Conservation (phyloP, 73 alveolate species). For the Tetrahymena malaccensis region DNA sequence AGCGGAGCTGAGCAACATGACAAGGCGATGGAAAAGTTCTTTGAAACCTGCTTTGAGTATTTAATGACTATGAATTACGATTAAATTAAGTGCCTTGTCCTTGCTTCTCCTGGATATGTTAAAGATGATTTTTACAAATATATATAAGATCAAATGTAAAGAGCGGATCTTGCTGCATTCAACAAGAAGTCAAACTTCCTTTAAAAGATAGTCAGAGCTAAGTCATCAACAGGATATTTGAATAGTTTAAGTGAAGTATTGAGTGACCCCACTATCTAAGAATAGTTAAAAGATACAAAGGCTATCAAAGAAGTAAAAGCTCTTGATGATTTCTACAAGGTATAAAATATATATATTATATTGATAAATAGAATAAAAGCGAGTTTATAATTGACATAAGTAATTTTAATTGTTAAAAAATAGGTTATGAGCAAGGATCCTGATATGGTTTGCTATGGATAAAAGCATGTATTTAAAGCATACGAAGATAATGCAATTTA, state of each 20-base stretch:
- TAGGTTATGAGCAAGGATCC: slow-evolving; percentile 6
- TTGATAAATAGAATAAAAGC: not conserved
- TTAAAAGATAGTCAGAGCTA: slow-evolving; percentile 6
- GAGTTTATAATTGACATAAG: not conserved
- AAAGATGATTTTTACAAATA: not conserved
- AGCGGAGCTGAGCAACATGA: slow-evolving; percentile 9
- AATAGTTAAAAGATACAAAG: slow-evolving; percentile 14
- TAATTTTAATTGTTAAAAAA: not conserved
- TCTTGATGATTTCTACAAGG: slow-evolving; percentile 13
- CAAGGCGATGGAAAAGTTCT: slow-evolving; percentile 21
- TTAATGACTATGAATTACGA: not conserved
- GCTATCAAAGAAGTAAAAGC: slow-evolving; percentile 21
- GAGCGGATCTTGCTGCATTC: not conserved
- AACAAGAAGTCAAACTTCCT: not conserved
- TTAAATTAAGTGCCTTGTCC: slow-evolving; percentile 10
- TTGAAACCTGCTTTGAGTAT: slow-evolving; percentile 5
- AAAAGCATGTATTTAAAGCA: slow-evolving; percentile 10
- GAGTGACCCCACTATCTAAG: slow-evolving; percentile 8
- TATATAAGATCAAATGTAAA: not conserved
- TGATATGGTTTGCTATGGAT: slow-evolving; percentile 15
- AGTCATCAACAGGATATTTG: slow-evolving; percentile 15
- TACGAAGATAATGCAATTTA: slow-evolving; percentile 12
- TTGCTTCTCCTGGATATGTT: slow-evolving; percentile 26
- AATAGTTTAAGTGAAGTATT: slow-evolving; percentile 32
- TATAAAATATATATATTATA: not conserved